Conservation (phyloP, 257 asterid species). For the Vinca minor region DNA sequence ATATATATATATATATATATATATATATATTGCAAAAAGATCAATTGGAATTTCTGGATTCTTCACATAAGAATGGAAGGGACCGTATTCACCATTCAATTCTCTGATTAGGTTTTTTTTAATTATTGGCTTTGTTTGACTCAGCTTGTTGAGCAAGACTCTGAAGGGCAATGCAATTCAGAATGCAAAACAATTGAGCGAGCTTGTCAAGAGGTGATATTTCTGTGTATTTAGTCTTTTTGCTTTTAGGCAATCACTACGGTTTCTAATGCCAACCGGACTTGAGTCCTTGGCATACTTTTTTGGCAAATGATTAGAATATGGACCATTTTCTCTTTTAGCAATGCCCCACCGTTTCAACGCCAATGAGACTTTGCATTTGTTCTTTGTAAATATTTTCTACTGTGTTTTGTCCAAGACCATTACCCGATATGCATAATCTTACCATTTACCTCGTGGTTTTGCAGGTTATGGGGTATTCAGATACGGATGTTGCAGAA, state of each 20-base stretch:
- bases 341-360: background rate
- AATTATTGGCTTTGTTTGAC: constrained; percentile 13
- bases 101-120: constrained; percentile 20
- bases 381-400: background rate
- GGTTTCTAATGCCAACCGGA: background rate
- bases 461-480: constrained; percentile 86
- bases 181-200: constrained; percentile 96
- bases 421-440: background rate
- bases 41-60: background rate
- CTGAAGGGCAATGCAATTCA: constrained; percentile 87
- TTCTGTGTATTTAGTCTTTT: background rate
- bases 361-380: background rate
- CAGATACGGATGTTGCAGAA: constrained; percentile 94
- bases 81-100: background rate
- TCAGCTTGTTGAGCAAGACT: constrained; percentile 90
- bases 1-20: background rate
- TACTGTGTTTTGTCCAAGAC: background rate
- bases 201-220: constrained; percentile 89
- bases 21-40: background rate
- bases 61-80: background rate
- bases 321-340: background rate
- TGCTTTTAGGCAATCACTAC: background rate
- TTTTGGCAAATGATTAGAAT: background rate
- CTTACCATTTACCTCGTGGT: constrained; percentile 1
- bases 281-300: background rate